phyloP scores from a whole-genome alignment of 371 early-diverging fungal species.

The Entomophthora muscae region DNA sequence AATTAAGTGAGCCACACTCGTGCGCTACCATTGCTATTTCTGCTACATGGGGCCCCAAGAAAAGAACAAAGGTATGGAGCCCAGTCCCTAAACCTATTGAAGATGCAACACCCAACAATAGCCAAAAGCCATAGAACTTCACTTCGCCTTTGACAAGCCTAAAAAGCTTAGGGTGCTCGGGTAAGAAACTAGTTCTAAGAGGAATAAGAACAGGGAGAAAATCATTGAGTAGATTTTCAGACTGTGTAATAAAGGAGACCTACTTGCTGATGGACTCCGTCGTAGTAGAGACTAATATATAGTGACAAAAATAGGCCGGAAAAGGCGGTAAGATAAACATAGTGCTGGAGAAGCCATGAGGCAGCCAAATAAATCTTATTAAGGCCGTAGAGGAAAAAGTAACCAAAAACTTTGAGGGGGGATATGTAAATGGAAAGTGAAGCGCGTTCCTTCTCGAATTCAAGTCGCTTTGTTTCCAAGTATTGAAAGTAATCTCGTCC shows the following conservation, averaged over 20 bases:
- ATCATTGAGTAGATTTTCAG: not conserved
- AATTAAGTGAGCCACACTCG: constrained; percentile 47
- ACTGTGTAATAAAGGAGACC: constrained; percentile 11
- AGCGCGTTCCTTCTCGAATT: not conserved
- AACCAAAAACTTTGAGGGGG: constrained; percentile 6
- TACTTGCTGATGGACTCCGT: constrained; percentile 10
- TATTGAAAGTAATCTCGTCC: not conserved
- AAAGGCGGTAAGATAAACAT: not conserved
- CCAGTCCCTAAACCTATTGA: constrained; percentile 87
- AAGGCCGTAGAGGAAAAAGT: constrained; percentile 3
- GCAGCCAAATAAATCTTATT: constrained; percentile 7
- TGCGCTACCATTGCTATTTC: constrained; percentile 68
- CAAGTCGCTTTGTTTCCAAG: not conserved
- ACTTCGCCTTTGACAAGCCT: constrained; percentile 17
- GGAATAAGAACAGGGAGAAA: not conserved
- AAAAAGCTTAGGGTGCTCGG: not conserved
- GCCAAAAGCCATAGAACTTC: constrained; percentile 54
- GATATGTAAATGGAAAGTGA: constrained; percentile 6
- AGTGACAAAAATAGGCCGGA: not conserved
- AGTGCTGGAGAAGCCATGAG: not conserved
- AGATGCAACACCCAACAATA: constrained; percentile 64
- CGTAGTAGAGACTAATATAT: not conserved
- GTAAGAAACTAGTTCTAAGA: not conserved
- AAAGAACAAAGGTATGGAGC: constrained; percentile 80
- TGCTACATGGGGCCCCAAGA: constrained; percentile 77